Percentiles rank a stretch among this genome's conserved stretches.
phyloP scores from a whole-genome alignment of 2,329 filamentous ascomycete species.

The Clarireedia paspali region DNA sequence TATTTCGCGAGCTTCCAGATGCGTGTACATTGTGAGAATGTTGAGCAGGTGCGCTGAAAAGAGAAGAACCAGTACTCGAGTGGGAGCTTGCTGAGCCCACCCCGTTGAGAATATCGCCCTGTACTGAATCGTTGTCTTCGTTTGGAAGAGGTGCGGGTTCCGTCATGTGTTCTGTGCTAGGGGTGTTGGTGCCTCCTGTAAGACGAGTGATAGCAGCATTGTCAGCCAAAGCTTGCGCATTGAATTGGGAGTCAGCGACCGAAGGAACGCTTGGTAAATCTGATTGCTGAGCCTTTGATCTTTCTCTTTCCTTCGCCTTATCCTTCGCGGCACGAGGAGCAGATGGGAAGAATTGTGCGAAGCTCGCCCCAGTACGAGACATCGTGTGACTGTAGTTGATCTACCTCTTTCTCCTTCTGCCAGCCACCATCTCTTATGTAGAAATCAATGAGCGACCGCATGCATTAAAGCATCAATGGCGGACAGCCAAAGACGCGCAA shows the following conservation, averaged over 20 bases:
- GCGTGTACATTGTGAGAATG: slow-evolving; percentile 21
- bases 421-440: slow-evolving; percentile 27
- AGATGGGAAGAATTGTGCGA: slow-evolving; percentile 80
- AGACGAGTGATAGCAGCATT: slow-evolving; percentile 23
- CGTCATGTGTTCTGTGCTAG: slow-evolving; percentile 10
- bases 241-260: slow-evolving; percentile 29
- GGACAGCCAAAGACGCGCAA: slow-evolving; percentile 20
- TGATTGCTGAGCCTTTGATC: slow-evolving; percentile 37
- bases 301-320: slow-evolving; percentile 53
- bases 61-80: slow-evolving; percentile 62
- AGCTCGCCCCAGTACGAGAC: slow-evolving; percentile 74
- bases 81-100: slow-evolving; percentile 67
- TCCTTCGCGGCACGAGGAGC: slow-evolving; percentile 52
- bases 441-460: slow-evolving; percentile 21
- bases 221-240: slow-evolving; percentile 26
- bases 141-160: slow-evolving; percentile 18
- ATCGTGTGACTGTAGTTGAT: slow-evolving; percentile 44
- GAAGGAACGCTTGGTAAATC: slow-evolving; percentile 27
- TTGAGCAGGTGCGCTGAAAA: slow-evolving; percentile 46
- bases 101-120: slow-evolving; percentile 62
- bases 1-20: slow-evolving; percentile 20
- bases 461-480: slow-evolving; percentile 19
- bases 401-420: slow-evolving; percentile 27
- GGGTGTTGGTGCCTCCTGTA: slow-evolving; percentile 16
- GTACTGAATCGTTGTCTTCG: slow-evolving; percentile 51